Evolutionary conservation across 805 yeast species (phyloP).

Genomic region (Saccharomycopsis schoenii): DNA sequence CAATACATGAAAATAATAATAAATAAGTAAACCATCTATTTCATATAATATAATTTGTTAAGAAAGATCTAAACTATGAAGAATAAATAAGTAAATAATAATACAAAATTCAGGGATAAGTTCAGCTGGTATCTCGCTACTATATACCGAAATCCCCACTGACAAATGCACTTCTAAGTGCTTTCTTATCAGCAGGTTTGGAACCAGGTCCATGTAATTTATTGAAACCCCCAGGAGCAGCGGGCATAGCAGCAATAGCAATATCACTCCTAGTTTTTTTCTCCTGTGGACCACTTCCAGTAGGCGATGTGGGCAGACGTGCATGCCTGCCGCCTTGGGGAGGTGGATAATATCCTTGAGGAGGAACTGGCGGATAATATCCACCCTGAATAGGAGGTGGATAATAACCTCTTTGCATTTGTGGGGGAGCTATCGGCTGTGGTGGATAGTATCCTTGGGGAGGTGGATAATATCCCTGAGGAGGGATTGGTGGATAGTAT

Average conservation of each 20-base stretch:
- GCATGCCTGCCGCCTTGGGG: slow-evolving; percentile 18
- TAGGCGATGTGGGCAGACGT: slow-evolving; percentile 1
- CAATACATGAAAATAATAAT: not conserved
- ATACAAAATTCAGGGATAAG: not conserved
- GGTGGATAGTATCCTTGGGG: slow-evolving; percentile 20
- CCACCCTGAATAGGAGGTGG: slow-evolving; percentile 14
- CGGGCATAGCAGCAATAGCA: slow-evolving; percentile 40
- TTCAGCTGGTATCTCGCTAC: not conserved
- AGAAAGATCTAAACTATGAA: not conserved
- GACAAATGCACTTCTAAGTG: slow-evolving; percentile 53
- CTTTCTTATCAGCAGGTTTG: slow-evolving; percentile 39
- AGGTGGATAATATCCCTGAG: slow-evolving; percentile 20
- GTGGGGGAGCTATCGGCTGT: slow-evolving; percentile 10
- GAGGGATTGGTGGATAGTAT: not conserved
- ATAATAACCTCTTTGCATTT: slow-evolving; percentile 3
- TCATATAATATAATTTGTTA: not conserved
- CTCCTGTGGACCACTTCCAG: slow-evolving; percentile 8
- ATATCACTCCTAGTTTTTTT: slow-evolving; percentile 31
- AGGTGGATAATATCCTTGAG: slow-evolving; percentile 4
- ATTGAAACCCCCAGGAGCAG: slow-evolving; percentile 31
- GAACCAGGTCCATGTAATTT: slow-evolving; percentile 34
- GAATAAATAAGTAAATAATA: not conserved
- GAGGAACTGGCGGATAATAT: slow-evolving; percentile 9
- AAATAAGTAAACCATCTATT: not conserved
- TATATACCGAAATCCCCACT: slow-evolving; percentile 63